phyloP scores from a whole-genome alignment of 345 rosid genomes.

The Linum trigynum region DNA sequence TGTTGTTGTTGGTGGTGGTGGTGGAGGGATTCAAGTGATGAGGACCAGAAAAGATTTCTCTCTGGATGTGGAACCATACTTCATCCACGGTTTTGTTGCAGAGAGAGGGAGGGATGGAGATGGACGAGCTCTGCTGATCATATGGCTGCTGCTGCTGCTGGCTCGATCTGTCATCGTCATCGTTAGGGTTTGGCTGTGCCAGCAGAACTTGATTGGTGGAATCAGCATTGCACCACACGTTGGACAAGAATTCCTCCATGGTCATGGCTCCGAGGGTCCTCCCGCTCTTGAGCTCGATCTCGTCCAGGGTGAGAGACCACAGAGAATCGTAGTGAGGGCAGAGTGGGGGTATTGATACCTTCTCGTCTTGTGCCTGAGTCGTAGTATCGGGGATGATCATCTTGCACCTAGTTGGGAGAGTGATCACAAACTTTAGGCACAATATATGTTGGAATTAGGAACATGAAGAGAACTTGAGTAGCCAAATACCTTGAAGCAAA shows the following conservation, averaged over 20 bases:
- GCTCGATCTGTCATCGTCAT: neutral
- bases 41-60: constrained; percentile 15
- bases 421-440: too few species aligned
- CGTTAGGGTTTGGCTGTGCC: constrained; percentile 12
- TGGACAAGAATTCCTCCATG: constrained; percentile 83
- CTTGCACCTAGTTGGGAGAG: too few species aligned
- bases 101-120: constrained; percentile 56
- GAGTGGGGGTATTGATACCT: too few species aligned
- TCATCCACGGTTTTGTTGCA: constrained; percentile 88
- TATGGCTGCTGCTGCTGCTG: constrained; percentile 14
- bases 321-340: constrained; percentile 22
- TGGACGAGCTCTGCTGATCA: constrained; percentile 61
- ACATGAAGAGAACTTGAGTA: too few species aligned
- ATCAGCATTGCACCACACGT: constrained; percentile 50
- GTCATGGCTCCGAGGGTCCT: constrained; percentile 76
- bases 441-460: too few species aligned
- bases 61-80: constrained; percentile 79
- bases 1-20: constrained; percentile 20
- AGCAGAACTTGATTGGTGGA: constrained; percentile 14
- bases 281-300: constrained; percentile 72
- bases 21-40: neutral
- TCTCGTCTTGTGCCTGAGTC: too few species aligned
- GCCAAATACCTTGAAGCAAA: too few species aligned
- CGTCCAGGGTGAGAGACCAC: constrained; percentile 66
- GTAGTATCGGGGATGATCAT: too few species aligned